Conservation (phyloP, 2,329 filamentous ascomycete genomes). For the Epichloe festucae region DNA sequence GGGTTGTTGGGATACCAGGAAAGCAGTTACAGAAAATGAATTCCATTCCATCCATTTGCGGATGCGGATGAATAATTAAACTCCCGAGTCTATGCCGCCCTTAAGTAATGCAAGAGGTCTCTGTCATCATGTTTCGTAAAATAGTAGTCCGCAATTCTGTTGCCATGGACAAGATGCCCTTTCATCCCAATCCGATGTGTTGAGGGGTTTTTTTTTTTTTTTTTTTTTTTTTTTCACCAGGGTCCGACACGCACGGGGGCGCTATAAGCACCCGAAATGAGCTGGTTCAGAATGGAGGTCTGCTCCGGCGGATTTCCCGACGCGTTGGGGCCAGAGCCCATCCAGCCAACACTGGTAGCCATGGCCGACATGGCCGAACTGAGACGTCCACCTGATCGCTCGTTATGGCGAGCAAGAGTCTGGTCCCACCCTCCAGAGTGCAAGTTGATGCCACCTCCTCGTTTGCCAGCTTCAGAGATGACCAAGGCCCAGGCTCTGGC, state of each 20-base stretch:
- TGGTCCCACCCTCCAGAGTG: slow-evolving; percentile 91
- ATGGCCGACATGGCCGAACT: slow-evolving; percentile 69
- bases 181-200: not conserved
- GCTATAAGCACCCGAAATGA: slow-evolving; percentile 47
- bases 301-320: slow-evolving; percentile 24
- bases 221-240: slow-evolving; percentile 28
- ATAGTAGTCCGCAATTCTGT: slow-evolving; percentile 11
- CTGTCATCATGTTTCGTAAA: slow-evolving; percentile 18
- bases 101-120: slow-evolving; percentile 17
- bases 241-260: slow-evolving; percentile 48
- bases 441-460: slow-evolving; percentile 77
- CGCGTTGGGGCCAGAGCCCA: slow-evolving; percentile 33
- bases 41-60: slow-evolving; percentile 19
- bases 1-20: not conserved
- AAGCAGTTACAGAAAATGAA: slow-evolving; percentile 10
- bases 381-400: slow-evolving; percentile 71
- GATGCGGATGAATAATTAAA: slow-evolving; percentile 16
- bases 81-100: slow-evolving; percentile 24
- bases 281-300: slow-evolving; percentile 47
- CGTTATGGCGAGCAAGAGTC: slow-evolving; percentile 74
- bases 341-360: slow-evolving; percentile 64
- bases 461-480: slow-evolving; percentile 80
- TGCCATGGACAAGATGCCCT: slow-evolving; percentile 7
- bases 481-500: slow-evolving; percentile 86
- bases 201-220: not conserved